Base-by-base conservation (phyloP, 768 basidiomycete species). In the Trichaptum fuscoviolaceum region DNA sequence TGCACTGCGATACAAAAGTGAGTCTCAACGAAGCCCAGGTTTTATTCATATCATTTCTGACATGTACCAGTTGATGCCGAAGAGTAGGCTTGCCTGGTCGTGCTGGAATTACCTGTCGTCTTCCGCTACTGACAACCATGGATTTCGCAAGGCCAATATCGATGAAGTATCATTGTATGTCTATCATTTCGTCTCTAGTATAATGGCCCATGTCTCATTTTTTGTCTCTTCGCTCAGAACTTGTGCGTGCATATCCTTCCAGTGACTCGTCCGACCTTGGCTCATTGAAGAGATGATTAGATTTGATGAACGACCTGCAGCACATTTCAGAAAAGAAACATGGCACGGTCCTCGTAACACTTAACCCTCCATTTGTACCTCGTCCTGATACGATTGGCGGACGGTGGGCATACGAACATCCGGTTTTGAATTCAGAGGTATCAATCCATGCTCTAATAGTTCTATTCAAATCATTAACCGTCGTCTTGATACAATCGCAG, bases 91-190 rank as follows among this genome's bases (percentile, higher is more conserved):
- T 12, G 89, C 88, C 0, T 92, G 90, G 87, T 87, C 89, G 0
- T 88, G 88, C 69, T 92, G 90, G 90, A 93, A 92, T 73, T 92
- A 90, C 72, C 74, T 91, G n/a, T 87, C 88, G 0, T 78, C 75
- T 36, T 85, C 83, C 20, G 71, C 74, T 20, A 64, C 76, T 23
- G 77, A 81, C 67, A 66, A 65, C 7, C 70, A 77, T 5, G 81
- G 83, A 2, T 65, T 69, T 18, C 67, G 74, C 67, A 78, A 81
- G 64, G 76, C 82, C 17, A 85, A 88, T 69, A 78, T 83, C 6
- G 82, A 90, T 68, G 79, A 82, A 36, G 85, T 91, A 17, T 82
- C 88, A 7, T 73, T 90, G 89, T 89, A 70, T 67, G 86, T 80
- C 3, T 25, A 27, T 59, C 5, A 18, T 58, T 61, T 27, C 59